These are phyloP conservation scores for Yamagishiella unicocca DNA, from an alignment of 139 green algal genomes.

Conservation along the genomic window DNA sequence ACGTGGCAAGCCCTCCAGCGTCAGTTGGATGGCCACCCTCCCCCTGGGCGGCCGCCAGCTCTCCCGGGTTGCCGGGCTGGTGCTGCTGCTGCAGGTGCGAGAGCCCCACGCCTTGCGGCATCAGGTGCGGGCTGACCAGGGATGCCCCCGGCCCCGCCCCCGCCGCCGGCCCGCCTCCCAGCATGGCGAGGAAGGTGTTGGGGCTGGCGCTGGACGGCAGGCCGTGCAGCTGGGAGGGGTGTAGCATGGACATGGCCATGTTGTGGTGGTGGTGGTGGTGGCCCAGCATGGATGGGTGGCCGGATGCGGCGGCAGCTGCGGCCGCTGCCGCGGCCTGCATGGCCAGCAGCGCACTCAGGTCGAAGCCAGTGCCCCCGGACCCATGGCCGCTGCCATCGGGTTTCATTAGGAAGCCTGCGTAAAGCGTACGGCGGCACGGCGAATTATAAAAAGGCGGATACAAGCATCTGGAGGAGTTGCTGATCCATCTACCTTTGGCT, in stretches of 20 bases:
- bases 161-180: background rate
- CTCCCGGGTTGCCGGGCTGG: background rate
- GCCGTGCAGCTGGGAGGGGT: background rate
- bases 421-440: too few relatives aligned
- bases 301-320: background rate
- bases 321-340: constrained; percentile 22
- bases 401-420: constrained; percentile 10
- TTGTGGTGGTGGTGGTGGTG: too few relatives aligned
- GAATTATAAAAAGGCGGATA: too few relatives aligned
- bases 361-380: too few relatives aligned
- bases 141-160: background rate
- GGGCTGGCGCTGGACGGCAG: background rate
- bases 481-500: too few relatives aligned
- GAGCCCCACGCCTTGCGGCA: too few relatives aligned
- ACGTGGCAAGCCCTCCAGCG: too few relatives aligned
- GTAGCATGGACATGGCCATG: background rate
- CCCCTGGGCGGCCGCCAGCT: background rate
- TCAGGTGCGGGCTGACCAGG: background rate
- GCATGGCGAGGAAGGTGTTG: constrained; percentile 27
- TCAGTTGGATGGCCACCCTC: background rate
- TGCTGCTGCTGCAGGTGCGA: background rate
- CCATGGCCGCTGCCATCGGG: background rate
- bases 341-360: constrained; percentile 3
- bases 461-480: too few relatives aligned
- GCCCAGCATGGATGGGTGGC: background rate